phyloP scores from a whole-genome alignment of 1,284 basidiomycete species.

The Melampsora abietis-canadensis region DNA sequence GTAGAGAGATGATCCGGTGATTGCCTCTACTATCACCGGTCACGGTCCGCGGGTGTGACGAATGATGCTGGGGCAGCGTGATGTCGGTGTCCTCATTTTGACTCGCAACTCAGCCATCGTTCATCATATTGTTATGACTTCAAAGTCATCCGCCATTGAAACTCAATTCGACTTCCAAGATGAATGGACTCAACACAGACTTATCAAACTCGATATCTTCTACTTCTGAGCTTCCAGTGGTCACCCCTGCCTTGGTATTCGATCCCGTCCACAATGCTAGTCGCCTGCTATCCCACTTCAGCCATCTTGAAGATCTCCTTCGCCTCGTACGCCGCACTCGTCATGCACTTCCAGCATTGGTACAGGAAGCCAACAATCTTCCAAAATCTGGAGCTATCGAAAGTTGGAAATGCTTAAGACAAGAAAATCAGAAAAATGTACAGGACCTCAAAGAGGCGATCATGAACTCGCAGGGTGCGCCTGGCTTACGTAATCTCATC shows the following conservation, averaged over 20 bases:
- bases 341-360: constrained; percentile 1
- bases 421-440: background rate
- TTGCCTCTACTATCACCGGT: too few relatives aligned
- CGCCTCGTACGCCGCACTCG: background rate
- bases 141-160: too few relatives aligned
- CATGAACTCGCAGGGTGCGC: constrained; percentile 5
- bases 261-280: background rate
- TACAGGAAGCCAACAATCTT: background rate
- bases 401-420: background rate
- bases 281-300: background rate
- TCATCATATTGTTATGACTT: too few relatives aligned
- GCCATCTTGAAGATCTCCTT: background rate
- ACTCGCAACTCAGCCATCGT: too few relatives aligned
- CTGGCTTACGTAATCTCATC: background rate
- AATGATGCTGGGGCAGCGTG: too few relatives aligned
- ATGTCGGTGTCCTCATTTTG: too few relatives aligned
- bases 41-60: too few relatives aligned
- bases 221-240: too few relatives aligned
- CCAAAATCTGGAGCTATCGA: constrained; percentile 4
- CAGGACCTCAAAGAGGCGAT: background rate
- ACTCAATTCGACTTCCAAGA: too few relatives aligned
- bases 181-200: too few relatives aligned
- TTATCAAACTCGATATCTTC: too few relatives aligned
- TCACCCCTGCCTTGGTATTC: background rate
- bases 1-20: too few relatives aligned